These are phyloP conservation scores for Candida yuanshanica DNA, from an alignment of 805 yeast species.

Conservation along the genomic window DNA sequence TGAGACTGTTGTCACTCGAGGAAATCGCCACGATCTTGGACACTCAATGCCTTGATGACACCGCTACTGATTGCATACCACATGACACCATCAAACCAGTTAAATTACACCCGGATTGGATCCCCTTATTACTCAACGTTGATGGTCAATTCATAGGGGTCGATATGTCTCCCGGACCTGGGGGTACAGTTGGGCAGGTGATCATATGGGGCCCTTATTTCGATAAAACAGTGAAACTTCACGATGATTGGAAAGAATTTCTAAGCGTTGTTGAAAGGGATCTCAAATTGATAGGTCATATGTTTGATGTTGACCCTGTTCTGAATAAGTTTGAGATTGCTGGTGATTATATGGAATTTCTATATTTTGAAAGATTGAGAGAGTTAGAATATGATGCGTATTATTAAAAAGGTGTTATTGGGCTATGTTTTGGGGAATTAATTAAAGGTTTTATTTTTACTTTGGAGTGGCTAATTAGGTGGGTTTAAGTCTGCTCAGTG, in stretches of 20 bases:
- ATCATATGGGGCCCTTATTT: neutral
- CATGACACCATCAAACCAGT: neutral
- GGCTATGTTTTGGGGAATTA: no score
- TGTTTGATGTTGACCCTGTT: neutral
- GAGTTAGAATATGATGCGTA: neutral
- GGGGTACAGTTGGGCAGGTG: neutral
- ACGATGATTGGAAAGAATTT: neutral
- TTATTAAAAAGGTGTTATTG: no score
- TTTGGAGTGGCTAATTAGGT: neutral
- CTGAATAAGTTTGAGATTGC: neutral
- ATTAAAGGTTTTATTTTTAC: no score
- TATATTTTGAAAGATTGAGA: neutral
- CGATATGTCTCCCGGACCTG: neutral
- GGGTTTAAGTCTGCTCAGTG: neutral
- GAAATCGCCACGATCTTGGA: neutral
- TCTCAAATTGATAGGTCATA: neutral
- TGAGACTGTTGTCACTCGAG: neutral
- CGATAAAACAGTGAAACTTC: neutral
- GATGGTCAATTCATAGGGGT: constrained; percentile 1
- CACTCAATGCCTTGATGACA: neutral
- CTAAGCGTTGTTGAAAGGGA: neutral
- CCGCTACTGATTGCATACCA: neutral
- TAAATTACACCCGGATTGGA: neutral
- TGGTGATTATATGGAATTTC: neutral
- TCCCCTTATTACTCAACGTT: neutral